Evolutionary conservation across 306 rosid species (phyloP), one percentile per base, ranked within the genome.

Genomic region (Cucurbita moschata): DNA sequence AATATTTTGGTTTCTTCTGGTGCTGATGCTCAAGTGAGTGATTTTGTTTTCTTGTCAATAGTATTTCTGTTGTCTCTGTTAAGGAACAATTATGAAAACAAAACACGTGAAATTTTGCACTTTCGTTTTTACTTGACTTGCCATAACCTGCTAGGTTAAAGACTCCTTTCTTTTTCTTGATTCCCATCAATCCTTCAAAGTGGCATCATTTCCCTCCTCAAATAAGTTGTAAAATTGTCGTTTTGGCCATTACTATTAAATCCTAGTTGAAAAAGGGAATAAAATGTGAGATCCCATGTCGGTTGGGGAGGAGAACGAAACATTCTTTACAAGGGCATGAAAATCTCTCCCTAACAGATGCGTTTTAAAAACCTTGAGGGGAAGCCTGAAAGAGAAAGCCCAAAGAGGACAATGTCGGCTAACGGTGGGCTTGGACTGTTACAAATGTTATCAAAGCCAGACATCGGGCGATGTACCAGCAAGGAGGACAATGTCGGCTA

Each of bases 21-120:
- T 63, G 91, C 91, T 57, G 96, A 92, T 85, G 96, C 92, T 79
- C 88, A 92, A 11, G 98, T 88, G 81, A 79, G 87, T 83, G 68
- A 49, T 53, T 46, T 58, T 16, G 53, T 75, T 30, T 74, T 26
- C 30, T 44, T 16, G 51, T 10, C 66, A 44, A 73, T 26, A 18
- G 23, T 40, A 5, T 52, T 69, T 70, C n/a, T 19, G 8, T 8
- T 59, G 9, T 72, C 40, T 56, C 4, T 55, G 67, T 58, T 9
- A 70, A 69, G 74, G 5, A 69, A 69, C 74, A 49, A 69, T 13
- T 13, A 23, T 4, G 9, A 26, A 47, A 40, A 7, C 4, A 23
- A 26, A 49, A 69, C 43, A 9, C 23, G 7, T 69, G 44, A 26
- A 26, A 18, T 49, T 23, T 38, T 39, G 49, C 47, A 0, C 74